phyloP scores from a whole-genome alignment of 2,329 filamentous ascomycete species.

The Exophiala bonariae region DNA sequence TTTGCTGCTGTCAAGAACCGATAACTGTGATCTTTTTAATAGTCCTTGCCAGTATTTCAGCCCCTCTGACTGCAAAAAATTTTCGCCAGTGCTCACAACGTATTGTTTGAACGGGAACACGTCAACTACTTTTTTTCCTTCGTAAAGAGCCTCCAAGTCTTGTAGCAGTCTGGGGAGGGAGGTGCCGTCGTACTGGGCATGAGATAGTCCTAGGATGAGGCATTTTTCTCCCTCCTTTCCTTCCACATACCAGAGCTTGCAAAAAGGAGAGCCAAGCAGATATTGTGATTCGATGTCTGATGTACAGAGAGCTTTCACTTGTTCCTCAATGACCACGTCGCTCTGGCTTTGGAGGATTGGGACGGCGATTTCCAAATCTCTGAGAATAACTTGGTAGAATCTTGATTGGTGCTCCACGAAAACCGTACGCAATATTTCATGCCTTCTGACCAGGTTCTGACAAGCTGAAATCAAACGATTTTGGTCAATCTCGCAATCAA shows the following conservation, averaged over 20 bases:
- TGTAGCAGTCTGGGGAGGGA: slow-evolving; percentile 63
- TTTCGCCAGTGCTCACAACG: slow-evolving; percentile 42
- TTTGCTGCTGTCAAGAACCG: not conserved
- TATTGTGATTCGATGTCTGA: slow-evolving; percentile 58
- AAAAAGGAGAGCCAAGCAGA: slow-evolving; percentile 60
- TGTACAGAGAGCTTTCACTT: slow-evolving; percentile 55
- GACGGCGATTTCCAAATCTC: slow-evolving; percentile 53
- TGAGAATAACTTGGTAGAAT: slow-evolving; percentile 60
- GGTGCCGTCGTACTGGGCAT: slow-evolving; percentile 70
- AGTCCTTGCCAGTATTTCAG: slow-evolving; percentile 59
- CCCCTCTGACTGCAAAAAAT: slow-evolving; percentile 48
- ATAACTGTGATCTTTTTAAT: slow-evolving; percentile 57
- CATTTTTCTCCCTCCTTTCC: slow-evolving; percentile 41
- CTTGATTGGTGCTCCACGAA: slow-evolving; percentile 56
- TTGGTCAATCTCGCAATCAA: slow-evolving; percentile 53
- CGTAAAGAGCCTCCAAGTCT: slow-evolving; percentile 59
- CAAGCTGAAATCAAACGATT: slow-evolving; percentile 47
- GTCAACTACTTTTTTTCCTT: slow-evolving; percentile 37
- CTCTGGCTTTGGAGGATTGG: slow-evolving; percentile 55
- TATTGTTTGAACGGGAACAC: slow-evolving; percentile 49
- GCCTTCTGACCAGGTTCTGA: slow-evolving; percentile 55
- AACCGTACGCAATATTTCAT: slow-evolving; percentile 67
- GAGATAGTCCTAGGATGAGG: slow-evolving; percentile 62
- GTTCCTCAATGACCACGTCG: slow-evolving; percentile 46
- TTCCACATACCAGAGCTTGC: slow-evolving; percentile 58